These are phyloP conservation scores for Chernovozyma sophiae-reginae DNA, from an alignment of 1,139 yeast species.

Conservation along the genomic window DNA sequence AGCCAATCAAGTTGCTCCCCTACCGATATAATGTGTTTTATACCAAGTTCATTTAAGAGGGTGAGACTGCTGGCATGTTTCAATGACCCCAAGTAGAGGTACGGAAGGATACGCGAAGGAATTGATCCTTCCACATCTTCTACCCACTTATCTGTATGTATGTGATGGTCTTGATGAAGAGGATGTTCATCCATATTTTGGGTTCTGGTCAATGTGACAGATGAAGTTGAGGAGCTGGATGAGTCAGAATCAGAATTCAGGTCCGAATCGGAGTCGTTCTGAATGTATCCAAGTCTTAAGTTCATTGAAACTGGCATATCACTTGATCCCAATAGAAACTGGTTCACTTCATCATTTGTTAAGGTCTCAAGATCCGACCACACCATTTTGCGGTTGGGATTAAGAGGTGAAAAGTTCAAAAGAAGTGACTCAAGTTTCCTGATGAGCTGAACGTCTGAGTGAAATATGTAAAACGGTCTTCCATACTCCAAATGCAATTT, in stretches of 20 bases:
- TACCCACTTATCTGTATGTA: conserved; percentile 28
- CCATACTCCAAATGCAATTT: conserved; percentile 59
- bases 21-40: conserved; percentile 74
- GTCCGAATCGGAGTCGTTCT: conserved; percentile 12
- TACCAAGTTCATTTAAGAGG: conserved; percentile 61
- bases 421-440: conserved; percentile 61
- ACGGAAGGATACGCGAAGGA: conserved; percentile 75
- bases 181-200: background rate
- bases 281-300: conserved; percentile 25
- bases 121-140: conserved; percentile 54
- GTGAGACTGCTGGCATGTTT: conserved; percentile 75
- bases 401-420: conserved; percentile 49
- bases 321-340: conserved; percentile 22
- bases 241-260: conserved; percentile 9
- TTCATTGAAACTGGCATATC: conserved; percentile 9
- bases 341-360: conserved; percentile 30
- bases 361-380: conserved; percentile 29
- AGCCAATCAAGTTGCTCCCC: conserved; percentile 80
- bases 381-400: conserved; percentile 10
- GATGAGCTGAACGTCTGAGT: conserved; percentile 65
- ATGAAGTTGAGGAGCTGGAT: background rate
- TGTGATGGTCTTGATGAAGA: background rate
- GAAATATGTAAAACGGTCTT: conserved; percentile 81
- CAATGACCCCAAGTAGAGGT: conserved; percentile 81
- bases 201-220: background rate